Evolutionary conservation across 1,284 basidiomycete genomes (phyloP).

Genomic region (Pyrrhoderma noxium): DNA sequence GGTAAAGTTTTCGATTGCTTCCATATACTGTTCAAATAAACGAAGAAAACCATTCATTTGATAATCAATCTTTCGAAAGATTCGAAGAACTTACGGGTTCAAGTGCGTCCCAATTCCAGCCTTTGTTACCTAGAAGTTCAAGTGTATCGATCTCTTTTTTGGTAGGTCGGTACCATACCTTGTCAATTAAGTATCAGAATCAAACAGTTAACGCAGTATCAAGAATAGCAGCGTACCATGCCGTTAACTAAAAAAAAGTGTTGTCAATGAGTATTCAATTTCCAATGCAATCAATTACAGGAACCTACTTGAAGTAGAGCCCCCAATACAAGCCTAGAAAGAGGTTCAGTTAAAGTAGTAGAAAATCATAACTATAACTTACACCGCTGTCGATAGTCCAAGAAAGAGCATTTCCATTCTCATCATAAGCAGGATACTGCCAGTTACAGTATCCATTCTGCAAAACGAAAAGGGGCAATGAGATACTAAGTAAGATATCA

Average conservation of each 20-base stretch:
- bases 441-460: constrained; percentile 15
- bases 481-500: background rate
- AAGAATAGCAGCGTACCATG: background rate
- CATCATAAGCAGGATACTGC: constrained; percentile 12
- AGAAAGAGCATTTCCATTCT: constrained; percentile 3
- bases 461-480: background rate
- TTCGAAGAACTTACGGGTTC: constrained; percentile 8
- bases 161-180: constrained; percentile 17
- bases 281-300: background rate
- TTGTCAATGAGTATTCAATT: background rate
- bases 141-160: constrained; percentile 18
- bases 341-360: background rate
- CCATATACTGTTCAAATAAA: constrained; percentile 9
- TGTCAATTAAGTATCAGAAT: background rate
- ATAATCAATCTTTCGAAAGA: background rate
- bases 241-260: constrained; percentile 5
- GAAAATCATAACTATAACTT: background rate
- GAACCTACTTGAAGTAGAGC: constrained; percentile 12
- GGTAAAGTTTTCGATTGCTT: constrained; percentile 15
- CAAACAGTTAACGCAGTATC: background rate
- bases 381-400: constrained; percentile 13
- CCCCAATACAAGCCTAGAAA: constrained; percentile 14
- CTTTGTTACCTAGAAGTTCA: constrained; percentile 18
- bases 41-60: background rate
- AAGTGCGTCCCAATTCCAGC: constrained; percentile 21